Percentiles rank a stretch among this genome's conserved stretches.
Evolutionary conservation across 2,329 filamentous ascomycete genomes (phyloP).

Genomic region (Neoascochyta sp.): DNA sequence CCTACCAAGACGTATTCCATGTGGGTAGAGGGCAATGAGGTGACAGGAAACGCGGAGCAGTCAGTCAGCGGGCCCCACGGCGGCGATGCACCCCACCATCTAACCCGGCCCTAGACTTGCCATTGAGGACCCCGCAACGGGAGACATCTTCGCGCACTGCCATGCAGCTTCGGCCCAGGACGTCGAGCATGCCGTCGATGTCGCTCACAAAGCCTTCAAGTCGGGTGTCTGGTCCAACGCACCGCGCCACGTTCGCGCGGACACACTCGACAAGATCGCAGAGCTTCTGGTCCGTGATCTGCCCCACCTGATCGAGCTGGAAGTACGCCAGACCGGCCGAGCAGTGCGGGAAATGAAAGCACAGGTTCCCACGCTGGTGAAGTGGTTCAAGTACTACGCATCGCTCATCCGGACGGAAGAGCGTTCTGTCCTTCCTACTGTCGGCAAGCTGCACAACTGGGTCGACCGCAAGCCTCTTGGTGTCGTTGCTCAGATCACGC

Average conservation of each 20-base stretch:
- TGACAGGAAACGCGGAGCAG: conserved; percentile 45
- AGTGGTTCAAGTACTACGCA: conserved; percentile 71
- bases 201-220: conserved; percentile 48
- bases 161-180: conserved; percentile 48
- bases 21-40: conserved; percentile 46
- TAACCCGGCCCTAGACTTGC: conserved; percentile 43
- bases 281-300: conserved; percentile 52
- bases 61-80: conserved; percentile 37
- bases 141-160: conserved; percentile 52
- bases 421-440: conserved; percentile 62
- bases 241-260: conserved; percentile 56
- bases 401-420: conserved; percentile 65
- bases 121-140: conserved; percentile 53
- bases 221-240: conserved; percentile 56
- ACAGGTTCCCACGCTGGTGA: conserved; percentile 62
- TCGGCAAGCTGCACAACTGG: conserved; percentile 51
- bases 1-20: conserved; percentile 20
- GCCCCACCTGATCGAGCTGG: conserved; percentile 57
- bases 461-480: conserved; percentile 39
- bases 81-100: conserved; percentile 4
- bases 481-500: conserved; percentile 39
- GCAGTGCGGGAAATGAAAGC: conserved; percentile 67
- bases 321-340: conserved; percentile 66
- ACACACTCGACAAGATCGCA: conserved; percentile 60
- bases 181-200: conserved; percentile 42